Conservation (phyloP, 2,329 filamentous ascomycete species). For the Trichoderma polysporum region DNA sequence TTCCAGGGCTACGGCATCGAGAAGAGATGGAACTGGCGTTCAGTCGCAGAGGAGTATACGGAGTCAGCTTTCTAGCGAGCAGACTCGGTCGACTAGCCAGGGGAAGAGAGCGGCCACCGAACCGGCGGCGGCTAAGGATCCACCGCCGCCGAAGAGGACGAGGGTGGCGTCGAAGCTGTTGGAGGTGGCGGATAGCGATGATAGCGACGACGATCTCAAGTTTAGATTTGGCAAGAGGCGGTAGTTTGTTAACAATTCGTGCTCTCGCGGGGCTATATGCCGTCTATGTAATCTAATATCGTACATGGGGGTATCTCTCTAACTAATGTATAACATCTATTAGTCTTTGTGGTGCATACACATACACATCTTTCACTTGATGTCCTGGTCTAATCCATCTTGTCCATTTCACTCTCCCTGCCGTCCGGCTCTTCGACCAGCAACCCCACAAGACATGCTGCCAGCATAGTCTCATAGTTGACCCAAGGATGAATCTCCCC, state of each 20-base stretch:
- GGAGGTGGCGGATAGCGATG: constrained; percentile 41
- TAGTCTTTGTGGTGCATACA: background rate
- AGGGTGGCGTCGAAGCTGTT: constrained; percentile 37
- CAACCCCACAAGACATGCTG: constrained; percentile 62
- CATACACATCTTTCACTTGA: background rate
- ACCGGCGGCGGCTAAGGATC: constrained; percentile 24
- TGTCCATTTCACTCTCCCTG: constrained; percentile 50
- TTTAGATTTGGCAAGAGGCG: constrained; percentile 56
- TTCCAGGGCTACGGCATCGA: background rate
- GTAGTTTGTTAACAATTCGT: constrained; percentile 26
- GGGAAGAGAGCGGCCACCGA: constrained; percentile 38
- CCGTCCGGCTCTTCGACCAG: constrained; percentile 55
- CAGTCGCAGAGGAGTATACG: constrained; percentile 32
- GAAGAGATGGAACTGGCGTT: constrained; percentile 23
- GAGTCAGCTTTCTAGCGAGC: constrained; percentile 32
- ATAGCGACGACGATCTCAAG: constrained; percentile 57
- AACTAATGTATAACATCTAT: constrained; percentile 6
- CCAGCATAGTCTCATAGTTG: constrained; percentile 69
- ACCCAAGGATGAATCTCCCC: constrained; percentile 70
- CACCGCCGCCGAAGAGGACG: constrained; percentile 35
- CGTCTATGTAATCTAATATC: background rate
- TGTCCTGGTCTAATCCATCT: constrained; percentile 56
- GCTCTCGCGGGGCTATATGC: background rate
- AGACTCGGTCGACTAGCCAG: constrained; percentile 29
- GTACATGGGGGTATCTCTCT: constrained; percentile 22